phyloP scores from a whole-genome alignment of 495 filamentous ascomycete species.

The Aspergillus saccharolyticus region DNA sequence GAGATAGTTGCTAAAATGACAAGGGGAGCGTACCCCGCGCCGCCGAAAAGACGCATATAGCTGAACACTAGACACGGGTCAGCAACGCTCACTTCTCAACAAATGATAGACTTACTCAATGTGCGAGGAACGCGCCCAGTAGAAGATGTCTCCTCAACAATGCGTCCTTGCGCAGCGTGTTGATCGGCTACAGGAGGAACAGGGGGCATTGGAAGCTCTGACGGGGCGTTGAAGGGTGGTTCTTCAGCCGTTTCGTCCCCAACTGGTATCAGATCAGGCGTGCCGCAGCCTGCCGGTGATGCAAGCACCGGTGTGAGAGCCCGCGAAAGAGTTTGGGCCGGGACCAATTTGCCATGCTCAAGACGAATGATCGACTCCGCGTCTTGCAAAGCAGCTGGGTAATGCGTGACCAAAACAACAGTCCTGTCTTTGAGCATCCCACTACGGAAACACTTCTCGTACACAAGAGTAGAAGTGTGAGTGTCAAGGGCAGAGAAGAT shows the following conservation, averaged over 20 bases:
- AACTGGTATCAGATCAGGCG: not conserved
- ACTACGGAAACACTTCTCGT: constrained; percentile 55
- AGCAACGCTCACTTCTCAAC: not conserved
- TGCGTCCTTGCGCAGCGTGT: not conserved
- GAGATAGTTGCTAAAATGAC: constrained; percentile 18
- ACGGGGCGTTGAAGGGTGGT: constrained; percentile 3
- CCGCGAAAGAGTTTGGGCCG: constrained; percentile 4
- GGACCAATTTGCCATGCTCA: constrained; percentile 32
- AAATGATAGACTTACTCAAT: constrained; percentile 15
- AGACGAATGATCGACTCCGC: constrained; percentile 39
- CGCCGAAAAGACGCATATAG: constrained; percentile 23
- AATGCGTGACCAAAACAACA: constrained; percentile 63
- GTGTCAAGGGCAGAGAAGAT: constrained; percentile 59
- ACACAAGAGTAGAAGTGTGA: constrained; percentile 60
- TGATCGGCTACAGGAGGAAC: constrained; percentile 1
- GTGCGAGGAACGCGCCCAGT: constrained; percentile 25
- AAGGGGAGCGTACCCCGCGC: constrained; percentile 15
- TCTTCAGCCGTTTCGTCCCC: not conserved
- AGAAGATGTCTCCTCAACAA: constrained; percentile 17
- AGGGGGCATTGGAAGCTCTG: constrained; percentile 4
- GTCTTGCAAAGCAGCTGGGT: constrained; percentile 42
- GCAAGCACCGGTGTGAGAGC: not conserved
- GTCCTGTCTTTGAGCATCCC: constrained; percentile 52
- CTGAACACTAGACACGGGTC: constrained; percentile 13
- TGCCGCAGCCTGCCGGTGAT: constrained; percentile 5